These are phyloP conservation scores for Candolleomyces efflorescens DNA, from an alignment of 768 basidiomycete species.

Conservation along the genomic window DNA sequence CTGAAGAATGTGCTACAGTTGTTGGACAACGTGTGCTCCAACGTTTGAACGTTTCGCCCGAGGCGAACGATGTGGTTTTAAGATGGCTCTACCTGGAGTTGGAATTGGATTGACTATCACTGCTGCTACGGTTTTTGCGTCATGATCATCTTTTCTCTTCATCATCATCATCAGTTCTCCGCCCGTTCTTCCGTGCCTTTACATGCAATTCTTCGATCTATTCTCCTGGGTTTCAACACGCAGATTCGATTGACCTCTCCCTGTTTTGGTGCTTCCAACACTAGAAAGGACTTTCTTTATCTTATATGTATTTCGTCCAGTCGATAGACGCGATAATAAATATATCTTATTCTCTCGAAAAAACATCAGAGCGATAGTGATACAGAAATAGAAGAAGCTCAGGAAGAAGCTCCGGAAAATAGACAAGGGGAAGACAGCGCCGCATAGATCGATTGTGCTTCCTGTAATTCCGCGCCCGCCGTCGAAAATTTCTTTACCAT, in stretches of 20 bases:
- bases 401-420: background rate
- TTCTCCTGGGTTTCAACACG: background rate
- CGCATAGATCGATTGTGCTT: too few species aligned
- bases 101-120: background rate
- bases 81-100: constrained; percentile 49
- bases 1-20: constrained; percentile 64
- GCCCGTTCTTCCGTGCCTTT: background rate
- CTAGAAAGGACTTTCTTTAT: background rate
- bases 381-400: background rate
- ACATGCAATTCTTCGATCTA: background rate
- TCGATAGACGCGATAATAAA: background rate
- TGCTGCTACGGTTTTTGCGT: background rate
- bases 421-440: background rate
- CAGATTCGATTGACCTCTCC: too few species aligned
- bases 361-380: background rate
- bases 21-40: constrained; percentile 58
- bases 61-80: constrained; percentile 31
- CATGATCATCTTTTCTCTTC: background rate
- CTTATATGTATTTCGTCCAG: background rate
- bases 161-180: too few species aligned
- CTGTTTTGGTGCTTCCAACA: too few species aligned
- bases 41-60: constrained; percentile 32
- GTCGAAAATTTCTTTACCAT: background rate
- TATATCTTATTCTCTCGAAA: background rate
- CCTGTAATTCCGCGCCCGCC: background rate